Evolutionary conservation across 2,329 filamentous ascomycete species (phyloP), one percentile per base, ranked within the genome.

Genomic region (Aspergillus novoparasiticus): DNA sequence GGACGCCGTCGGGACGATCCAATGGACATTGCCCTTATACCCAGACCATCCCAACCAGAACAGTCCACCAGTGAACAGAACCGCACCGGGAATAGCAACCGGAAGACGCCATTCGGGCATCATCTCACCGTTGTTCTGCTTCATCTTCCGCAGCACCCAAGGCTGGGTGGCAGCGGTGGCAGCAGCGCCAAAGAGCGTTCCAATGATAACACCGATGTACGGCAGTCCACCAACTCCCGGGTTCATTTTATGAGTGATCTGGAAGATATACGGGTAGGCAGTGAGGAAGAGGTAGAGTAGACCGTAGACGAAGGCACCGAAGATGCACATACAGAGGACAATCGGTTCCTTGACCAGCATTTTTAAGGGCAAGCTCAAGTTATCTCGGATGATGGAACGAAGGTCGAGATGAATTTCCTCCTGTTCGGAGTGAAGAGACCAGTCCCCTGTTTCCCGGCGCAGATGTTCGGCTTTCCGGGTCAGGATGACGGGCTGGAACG

Each of bases 401-500:
- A 55, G 8, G 51, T 55, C 51, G 5, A 55, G n/a, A 6, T 39
- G n/a, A 1, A 41, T 16, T n/a, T 60, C 58, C 2, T 60, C 58
- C 8, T 60, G 58, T 8, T 45, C 23, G 19, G 51, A 39, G n/a
- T 55, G 51, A 11, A 55, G 51, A 5, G 51, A 55, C 51, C 51
- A 55, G 64, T 86, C 86, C 64, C 80, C 79, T 1, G 84, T 86
- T 21, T 80, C 68, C 19, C 83, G 77, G 28, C 84, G 76, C 0
- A 86, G 72, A 58, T 83, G 81, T 0, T 79, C 71, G 1, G 84
- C 84, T 68, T 86, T 86, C 56, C 75, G 69, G 28, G 85, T 79
- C 1, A 86, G 76, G 9, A 86, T 80, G 0, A 84, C 77, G 0
- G 84, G 84, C 1, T 82, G 79, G 64, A 86, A 86, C 0, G 83